These are phyloP conservation scores for Candida ipomoeae DNA, from an alignment of 805 yeast species.

Conservation along the genomic window DNA sequence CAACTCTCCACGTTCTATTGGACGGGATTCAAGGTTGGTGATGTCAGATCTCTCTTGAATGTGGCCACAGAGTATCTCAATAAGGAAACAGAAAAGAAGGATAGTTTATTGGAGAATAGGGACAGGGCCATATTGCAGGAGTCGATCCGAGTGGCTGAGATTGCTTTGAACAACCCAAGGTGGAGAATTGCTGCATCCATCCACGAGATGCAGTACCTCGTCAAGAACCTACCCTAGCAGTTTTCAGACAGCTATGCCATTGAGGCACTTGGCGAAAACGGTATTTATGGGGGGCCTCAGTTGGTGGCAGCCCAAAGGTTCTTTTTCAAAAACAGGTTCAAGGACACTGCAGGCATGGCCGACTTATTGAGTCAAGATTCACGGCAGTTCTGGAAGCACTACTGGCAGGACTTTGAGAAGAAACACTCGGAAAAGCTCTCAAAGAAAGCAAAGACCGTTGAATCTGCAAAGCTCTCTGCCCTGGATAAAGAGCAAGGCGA, in stretches of 20 bases:
- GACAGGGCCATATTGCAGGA: constrained; percentile 43
- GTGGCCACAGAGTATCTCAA: constrained; percentile 46
- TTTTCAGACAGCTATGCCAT: constrained; percentile 43
- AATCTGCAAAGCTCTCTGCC: neutral
- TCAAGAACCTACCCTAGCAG: constrained; percentile 40
- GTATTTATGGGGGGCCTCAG: constrained; percentile 61
- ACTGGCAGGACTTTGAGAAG: constrained; percentile 44
- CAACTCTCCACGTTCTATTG: constrained; percentile 69
- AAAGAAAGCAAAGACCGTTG: constrained; percentile 26
- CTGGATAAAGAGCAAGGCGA: neutral
- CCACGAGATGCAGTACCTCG: constrained; percentile 64
- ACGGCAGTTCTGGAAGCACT: constrained; percentile 48
- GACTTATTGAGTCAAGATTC: constrained; percentile 32
- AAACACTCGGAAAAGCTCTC: constrained; percentile 36
- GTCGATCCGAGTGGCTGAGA: constrained; percentile 43
- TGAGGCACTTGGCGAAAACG: constrained; percentile 30
- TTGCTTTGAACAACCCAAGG: constrained; percentile 47
- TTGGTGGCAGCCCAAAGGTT: constrained; percentile 47
- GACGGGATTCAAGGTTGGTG: constrained; percentile 65
- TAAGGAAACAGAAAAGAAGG: constrained; percentile 25
- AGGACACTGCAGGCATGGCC: constrained; percentile 24
- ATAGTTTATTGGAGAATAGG: constrained; percentile 22
- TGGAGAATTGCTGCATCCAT: constrained; percentile 57
- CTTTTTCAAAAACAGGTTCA: constrained; percentile 50
- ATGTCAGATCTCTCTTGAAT: constrained; percentile 48